phyloP scores from a whole-genome alignment of 2,329 filamentous ascomycete genomes.

The Dothistroma septosporum region DNA sequence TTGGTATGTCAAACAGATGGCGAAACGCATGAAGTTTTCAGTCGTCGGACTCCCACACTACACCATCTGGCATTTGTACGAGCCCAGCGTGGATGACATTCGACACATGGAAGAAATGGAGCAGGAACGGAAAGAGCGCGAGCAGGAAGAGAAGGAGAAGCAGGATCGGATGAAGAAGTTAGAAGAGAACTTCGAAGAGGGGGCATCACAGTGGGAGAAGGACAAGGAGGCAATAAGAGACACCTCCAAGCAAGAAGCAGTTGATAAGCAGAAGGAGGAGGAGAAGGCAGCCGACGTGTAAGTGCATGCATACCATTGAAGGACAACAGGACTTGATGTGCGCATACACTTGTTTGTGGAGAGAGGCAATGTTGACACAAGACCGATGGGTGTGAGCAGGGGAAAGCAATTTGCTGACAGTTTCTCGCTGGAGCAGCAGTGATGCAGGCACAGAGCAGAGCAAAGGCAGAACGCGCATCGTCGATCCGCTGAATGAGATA shows the following conservation, averaged over 20 bases:
- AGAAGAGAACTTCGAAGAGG: slow-evolving; percentile 72
- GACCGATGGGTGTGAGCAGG: slow-evolving; percentile 17
- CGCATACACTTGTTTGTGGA: slow-evolving; percentile 6
- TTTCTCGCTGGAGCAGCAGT: slow-evolving; percentile 22
- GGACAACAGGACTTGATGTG: slow-evolving; percentile 2
- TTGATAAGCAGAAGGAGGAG: slow-evolving; percentile 30
- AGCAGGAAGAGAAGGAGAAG: slow-evolving; percentile 73
- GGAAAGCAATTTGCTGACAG: slow-evolving; percentile 26
- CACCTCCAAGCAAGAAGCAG: slow-evolving; percentile 54
- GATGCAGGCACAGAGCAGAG: not conserved
- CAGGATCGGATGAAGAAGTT: slow-evolving; percentile 71
- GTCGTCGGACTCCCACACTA: slow-evolving; percentile 96
- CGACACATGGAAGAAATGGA: slow-evolving; percentile 99
- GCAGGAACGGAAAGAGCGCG: slow-evolving; percentile 71
- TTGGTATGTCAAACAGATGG: slow-evolving; percentile 66
- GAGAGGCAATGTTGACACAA: slow-evolving; percentile 7
- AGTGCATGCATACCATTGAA: slow-evolving; percentile 14
- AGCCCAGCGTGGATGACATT: slow-evolving; percentile 96
- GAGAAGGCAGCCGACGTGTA: slow-evolving; percentile 22
- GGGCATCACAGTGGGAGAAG: slow-evolving; percentile 80
- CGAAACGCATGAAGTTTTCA: slow-evolving; percentile 90
- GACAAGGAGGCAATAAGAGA: slow-evolving; percentile 78
- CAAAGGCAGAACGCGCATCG: slow-evolving; percentile 12
- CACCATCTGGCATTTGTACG: slow-evolving; percentile 98
- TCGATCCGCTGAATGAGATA: slow-evolving; percentile 11